phyloP scores from a whole-genome alignment of 2,329 filamentous ascomycete genomes.

The Penicillium aurantiogriseum region DNA sequence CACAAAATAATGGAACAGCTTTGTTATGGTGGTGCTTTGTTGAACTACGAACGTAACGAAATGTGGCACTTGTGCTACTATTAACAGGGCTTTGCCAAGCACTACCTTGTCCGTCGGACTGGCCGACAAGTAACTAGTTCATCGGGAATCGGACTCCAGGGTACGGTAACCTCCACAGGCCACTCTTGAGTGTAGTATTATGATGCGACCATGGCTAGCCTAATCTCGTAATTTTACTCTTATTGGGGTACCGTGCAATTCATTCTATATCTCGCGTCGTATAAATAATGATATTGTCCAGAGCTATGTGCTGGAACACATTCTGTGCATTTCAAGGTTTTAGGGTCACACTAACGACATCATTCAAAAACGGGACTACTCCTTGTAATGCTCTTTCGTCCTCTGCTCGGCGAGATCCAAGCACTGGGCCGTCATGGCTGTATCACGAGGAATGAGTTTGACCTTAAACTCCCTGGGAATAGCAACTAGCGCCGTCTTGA shows the following conservation, averaged over 20 bases:
- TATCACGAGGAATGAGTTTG: constrained; percentile 54
- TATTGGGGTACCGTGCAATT: background rate
- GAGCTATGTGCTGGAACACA: background rate
- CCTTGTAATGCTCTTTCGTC: constrained; percentile 52
- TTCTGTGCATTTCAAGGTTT: background rate
- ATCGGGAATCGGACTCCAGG: background rate
- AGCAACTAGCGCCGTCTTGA: constrained; percentile 59
- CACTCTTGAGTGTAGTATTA: too few species aligned
- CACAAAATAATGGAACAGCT: background rate
- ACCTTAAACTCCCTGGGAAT: constrained; percentile 61
- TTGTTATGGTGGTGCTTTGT: background rate
- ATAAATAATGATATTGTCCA: background rate
- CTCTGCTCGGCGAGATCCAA: constrained; percentile 45
- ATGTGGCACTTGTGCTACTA: background rate
- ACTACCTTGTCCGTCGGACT: background rate
- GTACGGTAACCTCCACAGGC: background rate
- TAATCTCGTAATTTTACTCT: too few species aligned
- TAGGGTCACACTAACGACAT: too few species aligned
- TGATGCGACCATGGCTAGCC: too few species aligned
- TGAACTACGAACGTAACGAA: background rate
- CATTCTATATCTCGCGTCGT: background rate
- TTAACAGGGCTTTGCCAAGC: background rate
- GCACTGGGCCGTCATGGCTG: constrained; percentile 39
- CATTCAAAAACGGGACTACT: constrained; percentile 19
- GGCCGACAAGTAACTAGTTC: background rate